Evolutionary conservation across 768 basidiomycete genomes (phyloP).

Genomic region (Tremella mesenterica): DNA sequence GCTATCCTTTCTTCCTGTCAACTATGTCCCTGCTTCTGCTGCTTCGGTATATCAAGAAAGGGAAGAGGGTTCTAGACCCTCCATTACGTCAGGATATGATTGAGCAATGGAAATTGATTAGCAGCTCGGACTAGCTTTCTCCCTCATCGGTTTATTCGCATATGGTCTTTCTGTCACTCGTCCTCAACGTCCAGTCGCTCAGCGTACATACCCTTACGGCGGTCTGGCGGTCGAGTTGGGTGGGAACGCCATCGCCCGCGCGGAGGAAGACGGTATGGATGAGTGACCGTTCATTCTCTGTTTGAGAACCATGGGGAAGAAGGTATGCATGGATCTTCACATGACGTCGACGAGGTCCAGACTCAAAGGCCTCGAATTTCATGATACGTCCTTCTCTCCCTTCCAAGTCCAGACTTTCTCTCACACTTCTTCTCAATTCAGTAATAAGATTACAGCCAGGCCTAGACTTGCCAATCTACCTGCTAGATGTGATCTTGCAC

Average conservation of each 20-base stretch:
- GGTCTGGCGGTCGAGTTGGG: slow-evolving; percentile 43
- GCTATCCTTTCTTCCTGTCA: no score
- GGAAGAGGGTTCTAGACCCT: background rate
- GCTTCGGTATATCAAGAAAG: background rate
- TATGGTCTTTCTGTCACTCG: slow-evolving; percentile 28
- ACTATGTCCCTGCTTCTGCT: background rate
- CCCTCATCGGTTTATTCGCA: slow-evolving; percentile 37
- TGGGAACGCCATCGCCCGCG: slow-evolving; percentile 20
- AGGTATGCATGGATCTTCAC: no score
- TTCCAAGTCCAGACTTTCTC: no score
- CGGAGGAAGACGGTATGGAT: slow-evolving; percentile 29
- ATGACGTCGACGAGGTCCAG: no score
- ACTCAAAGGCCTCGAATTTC: no score
- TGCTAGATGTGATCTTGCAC: no score
- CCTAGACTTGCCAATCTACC: no score
- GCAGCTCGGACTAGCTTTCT: slow-evolving; percentile 38
- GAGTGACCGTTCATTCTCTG: no score
- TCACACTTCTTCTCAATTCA: no score
- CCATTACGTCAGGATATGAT: background rate
- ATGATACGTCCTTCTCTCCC: no score
- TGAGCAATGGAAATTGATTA: background rate
- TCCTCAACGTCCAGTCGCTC: slow-evolving; percentile 32
- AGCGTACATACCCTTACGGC: slow-evolving; percentile 42
- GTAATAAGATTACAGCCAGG: no score
- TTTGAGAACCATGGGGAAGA: no score